Base-by-base conservation (phyloP, 1,284 basidiomycete species). In the Cutaneotrichosporon arboriforme region DNA sequence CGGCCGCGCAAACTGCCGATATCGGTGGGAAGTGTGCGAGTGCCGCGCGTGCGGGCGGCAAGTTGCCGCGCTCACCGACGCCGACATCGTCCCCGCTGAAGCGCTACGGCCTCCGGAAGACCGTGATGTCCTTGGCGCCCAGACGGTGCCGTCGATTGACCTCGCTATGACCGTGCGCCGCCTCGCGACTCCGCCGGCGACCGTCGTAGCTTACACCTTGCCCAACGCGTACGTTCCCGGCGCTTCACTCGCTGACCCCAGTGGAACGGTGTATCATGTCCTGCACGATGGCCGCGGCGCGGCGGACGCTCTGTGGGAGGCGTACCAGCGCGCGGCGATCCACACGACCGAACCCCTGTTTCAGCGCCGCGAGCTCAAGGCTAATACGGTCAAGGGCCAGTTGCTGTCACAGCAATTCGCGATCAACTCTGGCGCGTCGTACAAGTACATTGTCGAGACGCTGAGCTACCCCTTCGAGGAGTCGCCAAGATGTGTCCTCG, bases 371-470 rank as follows among this genome's bases (percentile, higher is more conserved):
- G 58, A 64, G 0, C 51, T 72, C 36, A 63, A 57, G 57, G 21
- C 42, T 1, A 51, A 46, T 13, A 42, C 45, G 2, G 48, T 62
- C 22, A 59, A 58, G 20, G 62, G 61, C 8, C 43, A 51, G 26
- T 50, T 71, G 4, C 56, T 73, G 13, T 64, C 69, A 26, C 71
- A 73, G 48, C 70, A 73, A 39, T 73, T 69, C 42, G 67, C 68
- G 20, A 59, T 73, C 52, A 73, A 73, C 54, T 68, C 65, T 14
- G 71, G 71, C 14, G 67, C 57, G 20, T 54, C 53, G 14, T 73
- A 73, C 66, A 73, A 72, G 61, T 73, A 72, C 54, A 67, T 61
- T 31, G 70, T 70, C 8, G 65, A 72, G 41, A 65, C 69, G 4
- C 45, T 62, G 17, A 68, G 63, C 20, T 60, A 66, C 15, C 26